phyloP scores from a whole-genome alignment of 106 monocot genomes.

The Platanthera guangdongensis region DNA sequence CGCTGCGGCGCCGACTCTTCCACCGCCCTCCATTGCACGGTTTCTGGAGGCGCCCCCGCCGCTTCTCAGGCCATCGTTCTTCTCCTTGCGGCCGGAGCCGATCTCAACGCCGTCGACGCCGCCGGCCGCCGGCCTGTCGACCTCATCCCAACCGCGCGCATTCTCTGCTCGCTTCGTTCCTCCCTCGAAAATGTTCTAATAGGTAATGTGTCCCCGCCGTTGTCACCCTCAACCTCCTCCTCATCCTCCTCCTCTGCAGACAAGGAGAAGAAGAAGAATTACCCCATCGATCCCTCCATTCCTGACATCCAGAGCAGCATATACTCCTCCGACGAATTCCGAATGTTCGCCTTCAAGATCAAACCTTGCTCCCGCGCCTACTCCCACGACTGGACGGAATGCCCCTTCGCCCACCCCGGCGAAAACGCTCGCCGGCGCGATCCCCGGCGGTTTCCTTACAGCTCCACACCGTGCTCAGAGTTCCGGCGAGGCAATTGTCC shows the following conservation, averaged over 20 bases:
- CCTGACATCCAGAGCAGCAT: conserved; percentile 71
- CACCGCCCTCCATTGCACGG: conserved; percentile 48
- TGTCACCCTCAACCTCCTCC: conserved; percentile 16
- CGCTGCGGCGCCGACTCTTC: conserved; percentile 19
- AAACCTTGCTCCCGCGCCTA: conserved; percentile 67
- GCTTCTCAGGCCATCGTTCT: conserved; percentile 30
- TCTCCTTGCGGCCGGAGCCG: conserved; percentile 8
- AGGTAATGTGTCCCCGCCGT: conserved; percentile 14
- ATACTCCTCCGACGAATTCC: conserved; percentile 56
- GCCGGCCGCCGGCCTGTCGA: conserved; percentile 2
- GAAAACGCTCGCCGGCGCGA: conserved; percentile 66
- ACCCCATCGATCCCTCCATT: conserved; percentile 41
- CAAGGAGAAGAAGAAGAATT: conserved; percentile 40
- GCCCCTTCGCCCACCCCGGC: conserved; percentile 70
- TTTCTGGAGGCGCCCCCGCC: conserved; percentile 13
- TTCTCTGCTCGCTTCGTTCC: neutral
- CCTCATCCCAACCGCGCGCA: conserved; percentile 12
- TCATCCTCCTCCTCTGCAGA: conserved; percentile 10
- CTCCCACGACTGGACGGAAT: conserved; percentile 81
- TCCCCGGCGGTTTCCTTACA: conserved; percentile 61
- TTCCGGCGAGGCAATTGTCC: conserved; percentile 57
- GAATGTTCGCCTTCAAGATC: conserved; percentile 71
- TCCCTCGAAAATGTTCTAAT: neutral
- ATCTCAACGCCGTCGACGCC: neutral
- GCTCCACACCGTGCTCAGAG: conserved; percentile 63